Base-by-base conservation (phyloP, 2,329 filamentous ascomycete species). In the Sclerotinia spermophila region DNA sequence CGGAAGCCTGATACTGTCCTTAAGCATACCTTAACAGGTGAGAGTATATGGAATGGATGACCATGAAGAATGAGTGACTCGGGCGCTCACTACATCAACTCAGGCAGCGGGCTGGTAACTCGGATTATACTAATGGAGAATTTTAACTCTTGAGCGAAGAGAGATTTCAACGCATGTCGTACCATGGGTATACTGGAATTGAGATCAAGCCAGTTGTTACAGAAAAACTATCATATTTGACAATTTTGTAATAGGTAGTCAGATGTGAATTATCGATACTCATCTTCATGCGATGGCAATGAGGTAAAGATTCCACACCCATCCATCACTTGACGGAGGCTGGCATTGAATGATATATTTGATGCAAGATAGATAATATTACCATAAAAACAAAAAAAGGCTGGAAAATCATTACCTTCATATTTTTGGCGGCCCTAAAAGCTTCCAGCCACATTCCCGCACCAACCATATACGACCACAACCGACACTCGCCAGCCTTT, bases 351-450 rank as follows among this genome's bases (percentile, higher is more conserved):
- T 60, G 13, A 27, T 60, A 40, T 40, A n/a, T 51, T 27, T 7
- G 48, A 38, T 38, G 56, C 33, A 59, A 59, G 35, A 60, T 40
- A 27, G 35, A 60, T 40, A 27, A 24, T 13, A 60, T 60, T 60
- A n/a, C 58, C 58, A 60, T n/a, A 21, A 35, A 60, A 60, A 60
- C 58, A 60, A 60, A 42, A 60, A 38, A 40, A 60, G 58, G 35
- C 56, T 59, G 56, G 56, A 38, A 58, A 60, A 21, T 33, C 17
- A 35, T 21, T 33, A 8, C 35, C 56, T 38, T 33, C 56, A 59
- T 17, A 59, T 59, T 59, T 59, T 59, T 38, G 0, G 48, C 48
- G 48, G 56, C 33, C 33, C 33, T 11, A 33, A 59, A 60, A 27
- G 24, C 56, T 27, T 27, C 48, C 56, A 40, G n/a, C 24, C 35